A percentile compares a stretch with the other conserved stretches of the same genome.
These are phyloP conservation scores for Monilinia polystroma DNA, from an alignment of 2,329 filamentous ascomycete genomes.

Conservation along the genomic window DNA sequence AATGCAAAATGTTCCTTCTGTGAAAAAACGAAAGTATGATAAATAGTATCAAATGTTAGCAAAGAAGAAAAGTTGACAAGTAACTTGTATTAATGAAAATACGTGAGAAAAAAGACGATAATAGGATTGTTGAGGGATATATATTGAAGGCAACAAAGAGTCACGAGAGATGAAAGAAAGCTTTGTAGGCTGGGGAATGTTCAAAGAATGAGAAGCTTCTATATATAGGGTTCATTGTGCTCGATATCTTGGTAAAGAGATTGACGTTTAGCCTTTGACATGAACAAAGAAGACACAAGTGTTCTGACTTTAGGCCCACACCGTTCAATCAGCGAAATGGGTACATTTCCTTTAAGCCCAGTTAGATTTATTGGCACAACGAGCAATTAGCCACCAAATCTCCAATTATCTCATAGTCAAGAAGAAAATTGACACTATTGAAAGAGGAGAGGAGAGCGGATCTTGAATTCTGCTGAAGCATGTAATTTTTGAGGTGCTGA, in stretches of 20 bases:
- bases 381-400: not conserved
- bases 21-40: not conserved
- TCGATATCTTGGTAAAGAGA: not conserved
- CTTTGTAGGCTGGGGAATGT: too few relatives aligned
- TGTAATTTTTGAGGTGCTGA: too few relatives aligned
- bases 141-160: conserved; percentile 13
- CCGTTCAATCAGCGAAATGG: not conserved
- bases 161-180: not conserved
- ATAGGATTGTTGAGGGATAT: conserved; percentile 21
- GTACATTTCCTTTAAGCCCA: not conserved
- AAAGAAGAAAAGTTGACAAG: not conserved
- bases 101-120: not conserved
- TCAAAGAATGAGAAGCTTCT: not conserved
- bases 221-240: not conserved
- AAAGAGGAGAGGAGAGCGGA: too few relatives aligned
- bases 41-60: not conserved
- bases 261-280: not conserved
- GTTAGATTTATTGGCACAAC: not conserved
- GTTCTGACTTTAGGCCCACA: not conserved
- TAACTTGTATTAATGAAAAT: not conserved
- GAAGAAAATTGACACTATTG: too few relatives aligned
- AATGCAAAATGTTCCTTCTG: not conserved
- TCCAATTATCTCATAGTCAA: not conserved
- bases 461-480: too few relatives aligned
- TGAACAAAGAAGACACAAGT: not conserved